Base-by-base conservation (phyloP, 805 yeast species). In the Sugiyamaella valdiviana region DNA sequence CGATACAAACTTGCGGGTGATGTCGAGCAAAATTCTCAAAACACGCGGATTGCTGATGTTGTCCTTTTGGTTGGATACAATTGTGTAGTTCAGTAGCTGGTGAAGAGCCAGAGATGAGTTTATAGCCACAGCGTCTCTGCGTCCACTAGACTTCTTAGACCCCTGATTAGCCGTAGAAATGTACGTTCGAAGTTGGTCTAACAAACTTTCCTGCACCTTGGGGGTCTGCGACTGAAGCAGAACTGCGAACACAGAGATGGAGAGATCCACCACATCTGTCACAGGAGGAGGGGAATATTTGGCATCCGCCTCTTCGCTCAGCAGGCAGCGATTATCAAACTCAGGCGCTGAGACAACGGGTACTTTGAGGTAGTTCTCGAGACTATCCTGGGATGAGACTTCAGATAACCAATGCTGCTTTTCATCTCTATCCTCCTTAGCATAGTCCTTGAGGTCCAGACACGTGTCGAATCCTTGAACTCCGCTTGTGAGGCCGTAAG, bases 191-290 rank as follows among this genome's bases (percentile, higher is more conserved):
- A 93, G 65, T 46, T 82, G 85, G 58, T 91, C 97, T 17, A 93
- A 65, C n/a, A 93, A 72, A 0, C 97, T 88, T 50, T 83, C 82
- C 59, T 91, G 97, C 46, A 93, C 84, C 52, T 87, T 85, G 3
- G 78, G 66, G 6, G 90, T 79, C 55, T 91, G 75, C 50, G 73
- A 70, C 0, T 95, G 86, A 54, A 91, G 83, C 0, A 84, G 72
- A 6, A 75, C 60, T 4, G 85, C 79, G 60, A 89, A 86, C 1
- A 90, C 71, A 51, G 83, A 88, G 59, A 91, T 80, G 0, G 96
- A 82, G 1, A 76, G 62, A 65, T 91, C 96, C n/a, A 88, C 75
- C 2, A 85, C 66, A 44, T 79, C 69, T 0, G 79, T 77, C 1
- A 72, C 58, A 6, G 61, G 52, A 24, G 72, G 65, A 0, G 67